phyloP scores from a whole-genome alignment of 371 early-diverging fungal species.

The Mucor ambiguus region DNA sequence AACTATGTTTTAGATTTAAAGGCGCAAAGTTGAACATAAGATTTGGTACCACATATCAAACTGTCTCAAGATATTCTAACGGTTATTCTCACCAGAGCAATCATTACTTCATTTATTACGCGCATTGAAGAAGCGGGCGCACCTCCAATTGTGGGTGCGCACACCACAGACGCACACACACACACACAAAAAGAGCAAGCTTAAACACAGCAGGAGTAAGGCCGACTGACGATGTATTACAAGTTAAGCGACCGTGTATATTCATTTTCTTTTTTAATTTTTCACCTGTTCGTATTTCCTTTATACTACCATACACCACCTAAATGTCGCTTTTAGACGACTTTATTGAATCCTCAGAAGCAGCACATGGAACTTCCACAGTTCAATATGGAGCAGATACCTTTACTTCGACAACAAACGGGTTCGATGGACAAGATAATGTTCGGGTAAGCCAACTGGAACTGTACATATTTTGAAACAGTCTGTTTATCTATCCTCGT shows the following conservation, averaged over 20 bases:
- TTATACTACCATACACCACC: background rate
- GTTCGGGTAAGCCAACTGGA: background rate
- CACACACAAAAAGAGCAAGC: too few relatives aligned
- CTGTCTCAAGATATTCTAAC: too few relatives aligned
- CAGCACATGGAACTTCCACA: background rate
- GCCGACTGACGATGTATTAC: background rate
- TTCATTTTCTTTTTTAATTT: constrained; percentile 6
- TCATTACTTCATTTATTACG: background rate
- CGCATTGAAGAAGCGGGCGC: background rate
- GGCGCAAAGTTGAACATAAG: too few relatives aligned
- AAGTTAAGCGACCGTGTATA: background rate
- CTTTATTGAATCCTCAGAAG: constrained; percentile 36
- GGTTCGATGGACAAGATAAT: constrained; percentile 19
- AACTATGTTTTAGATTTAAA: too few relatives aligned
- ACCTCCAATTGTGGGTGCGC: too few relatives aligned
- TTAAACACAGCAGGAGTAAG: background rate
- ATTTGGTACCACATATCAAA: too few relatives aligned
- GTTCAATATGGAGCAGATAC: constrained; percentile 12
- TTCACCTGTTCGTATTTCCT: background rate
- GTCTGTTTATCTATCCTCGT: background rate
- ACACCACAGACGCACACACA: too few relatives aligned
- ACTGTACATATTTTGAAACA: background rate
- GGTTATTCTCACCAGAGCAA: too few relatives aligned
- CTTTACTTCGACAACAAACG: constrained; percentile 10
- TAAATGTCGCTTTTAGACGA: constrained; percentile 48